Percentiles rank a stretch among this genome's conserved stretches.
phyloP scores from a whole-genome alignment of 2,329 filamentous ascomycete genomes.

The Colletotrichum musicola region DNA sequence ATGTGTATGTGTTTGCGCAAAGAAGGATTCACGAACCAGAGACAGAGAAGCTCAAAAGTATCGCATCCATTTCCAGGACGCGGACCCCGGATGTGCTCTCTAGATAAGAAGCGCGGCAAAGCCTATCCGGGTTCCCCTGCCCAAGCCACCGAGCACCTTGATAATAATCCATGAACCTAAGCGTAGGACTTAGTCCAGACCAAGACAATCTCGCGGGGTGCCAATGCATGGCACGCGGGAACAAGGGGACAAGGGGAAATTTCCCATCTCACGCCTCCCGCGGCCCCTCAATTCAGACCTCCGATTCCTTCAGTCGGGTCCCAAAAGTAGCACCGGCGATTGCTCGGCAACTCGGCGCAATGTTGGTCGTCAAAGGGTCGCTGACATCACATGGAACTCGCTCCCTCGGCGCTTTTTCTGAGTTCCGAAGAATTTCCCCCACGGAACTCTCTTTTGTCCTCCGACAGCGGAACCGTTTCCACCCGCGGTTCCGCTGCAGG shows the following conservation, averaged over 20 bases:
- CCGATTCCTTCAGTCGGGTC: constrained; percentile 5
- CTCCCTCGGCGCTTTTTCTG: constrained; percentile 23
- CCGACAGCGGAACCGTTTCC: constrained; percentile 32
- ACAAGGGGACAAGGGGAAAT: too few relatives aligned
- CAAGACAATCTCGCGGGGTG: too few relatives aligned
- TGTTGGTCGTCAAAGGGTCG: constrained; percentile 16
- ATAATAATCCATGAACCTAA: not conserved
- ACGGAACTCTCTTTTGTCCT: constrained; percentile 27
- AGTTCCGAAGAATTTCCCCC: not conserved
- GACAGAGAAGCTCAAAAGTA: too few relatives aligned
- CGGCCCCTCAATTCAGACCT: constrained; percentile 1
- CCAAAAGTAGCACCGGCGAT: constrained; percentile 32
- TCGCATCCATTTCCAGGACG: not conserved
- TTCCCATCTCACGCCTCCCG: constrained; percentile 1
- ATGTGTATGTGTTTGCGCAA: not conserved
- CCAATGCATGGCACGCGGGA: too few relatives aligned
- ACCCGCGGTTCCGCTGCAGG: not conserved
- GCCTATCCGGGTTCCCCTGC: not conserved
- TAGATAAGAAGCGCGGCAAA: constrained; percentile 25
- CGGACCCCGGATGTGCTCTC: constrained; percentile 18
- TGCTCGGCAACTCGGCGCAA: constrained; percentile 30
- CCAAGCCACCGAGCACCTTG: not conserved
- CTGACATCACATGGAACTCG: constrained; percentile 33
- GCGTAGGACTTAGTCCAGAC: not conserved
- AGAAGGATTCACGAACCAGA: not conserved